These are phyloP conservation scores for Tagetes erecta DNA, from an alignment of 129 eudicot species.

Conservation along the genomic window DNA sequence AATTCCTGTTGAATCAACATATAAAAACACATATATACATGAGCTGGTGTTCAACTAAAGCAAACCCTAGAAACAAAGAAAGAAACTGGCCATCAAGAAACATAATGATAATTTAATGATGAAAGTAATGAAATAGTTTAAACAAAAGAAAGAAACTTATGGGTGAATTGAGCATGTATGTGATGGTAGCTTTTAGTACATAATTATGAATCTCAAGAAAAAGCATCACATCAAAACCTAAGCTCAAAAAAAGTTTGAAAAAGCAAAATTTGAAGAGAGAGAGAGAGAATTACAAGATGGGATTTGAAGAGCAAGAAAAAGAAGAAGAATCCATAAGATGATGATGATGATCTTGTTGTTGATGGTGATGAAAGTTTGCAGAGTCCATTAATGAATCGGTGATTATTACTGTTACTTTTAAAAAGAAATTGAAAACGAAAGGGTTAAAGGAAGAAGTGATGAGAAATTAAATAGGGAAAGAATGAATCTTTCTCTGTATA, in stretches of 20 bases:
- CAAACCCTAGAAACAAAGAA: conserved; percentile 23
- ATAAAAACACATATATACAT: not conserved
- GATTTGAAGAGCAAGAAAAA: conserved; percentile 51
- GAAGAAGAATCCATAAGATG: conserved; percentile 32
- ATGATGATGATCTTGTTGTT: conserved; percentile 44
- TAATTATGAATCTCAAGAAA: conserved; percentile 26
- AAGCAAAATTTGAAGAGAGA: conserved; percentile 22
- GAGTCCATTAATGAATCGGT: conserved; percentile 47
- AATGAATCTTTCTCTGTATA: conserved; percentile 21
- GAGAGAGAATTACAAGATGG: conserved; percentile 56
- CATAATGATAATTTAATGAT: conserved; percentile 26
- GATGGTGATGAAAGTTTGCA: conserved; percentile 51
- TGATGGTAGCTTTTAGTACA: conserved; percentile 21
- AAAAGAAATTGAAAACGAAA: conserved; percentile 28
- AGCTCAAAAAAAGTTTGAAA: conserved; percentile 15
- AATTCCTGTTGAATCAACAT: conserved; percentile 7
- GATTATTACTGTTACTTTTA: not conserved
- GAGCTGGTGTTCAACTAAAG: not conserved
- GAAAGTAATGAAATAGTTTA: conserved; percentile 16
- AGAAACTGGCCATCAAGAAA: not conserved
- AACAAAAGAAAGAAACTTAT: not conserved
- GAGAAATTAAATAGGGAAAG: conserved; percentile 2
- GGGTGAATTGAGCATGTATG: conserved; percentile 7
- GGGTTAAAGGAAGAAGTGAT: conserved; percentile 24
- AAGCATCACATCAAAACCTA: conserved; percentile 31